These are phyloP conservation scores for Caryopteris hybrid DNA, from an alignment of 305 asterid genomes.

Conservation along the genomic window DNA sequence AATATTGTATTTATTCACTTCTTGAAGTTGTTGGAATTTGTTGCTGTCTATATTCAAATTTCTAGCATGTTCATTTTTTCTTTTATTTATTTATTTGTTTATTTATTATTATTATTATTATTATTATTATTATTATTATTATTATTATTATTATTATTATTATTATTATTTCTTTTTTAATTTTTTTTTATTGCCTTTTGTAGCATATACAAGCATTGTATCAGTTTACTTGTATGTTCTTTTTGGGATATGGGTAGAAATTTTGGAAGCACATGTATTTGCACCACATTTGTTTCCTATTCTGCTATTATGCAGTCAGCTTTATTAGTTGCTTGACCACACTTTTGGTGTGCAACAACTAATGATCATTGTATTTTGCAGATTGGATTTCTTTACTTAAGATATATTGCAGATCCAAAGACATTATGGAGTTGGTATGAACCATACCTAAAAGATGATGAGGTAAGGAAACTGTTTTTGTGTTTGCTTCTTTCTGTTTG, in stretches of 20 bases:
- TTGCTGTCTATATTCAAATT: not conserved
- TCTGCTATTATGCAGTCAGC: not conserved
- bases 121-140: too few relatives aligned
- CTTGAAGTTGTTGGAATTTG: conserved; percentile 12
- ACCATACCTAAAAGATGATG: conserved; percentile 90
- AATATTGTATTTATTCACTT: not conserved
- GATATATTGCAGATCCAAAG: conserved; percentile 93
- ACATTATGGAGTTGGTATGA: conserved; percentile 94
- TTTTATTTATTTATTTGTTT: too few relatives aligned
- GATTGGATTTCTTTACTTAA: conserved; percentile 88
- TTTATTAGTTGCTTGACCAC: not conserved
- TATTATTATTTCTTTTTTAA: not conserved
- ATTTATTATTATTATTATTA: too few relatives aligned
- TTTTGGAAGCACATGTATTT: not conserved
- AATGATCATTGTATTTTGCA: conserved; percentile 28
- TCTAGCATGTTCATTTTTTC: not conserved
- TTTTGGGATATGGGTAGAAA: not conserved
- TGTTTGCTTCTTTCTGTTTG: conserved; percentile 11
- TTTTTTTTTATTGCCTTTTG: not conserved
- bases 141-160: too few relatives aligned
- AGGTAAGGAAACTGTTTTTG: conserved; percentile 60
- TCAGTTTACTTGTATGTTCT: not conserved
- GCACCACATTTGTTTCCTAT: not conserved
- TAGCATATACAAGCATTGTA: too few relatives aligned
- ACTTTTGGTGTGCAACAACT: conserved; percentile 3